Percentiles rank a stretch among this genome's conserved stretches.
These are phyloP conservation scores for Phyllosticta paracitricarpa DNA, from an alignment of 2,329 filamentous ascomycete genomes.

Conservation along the genomic window DNA sequence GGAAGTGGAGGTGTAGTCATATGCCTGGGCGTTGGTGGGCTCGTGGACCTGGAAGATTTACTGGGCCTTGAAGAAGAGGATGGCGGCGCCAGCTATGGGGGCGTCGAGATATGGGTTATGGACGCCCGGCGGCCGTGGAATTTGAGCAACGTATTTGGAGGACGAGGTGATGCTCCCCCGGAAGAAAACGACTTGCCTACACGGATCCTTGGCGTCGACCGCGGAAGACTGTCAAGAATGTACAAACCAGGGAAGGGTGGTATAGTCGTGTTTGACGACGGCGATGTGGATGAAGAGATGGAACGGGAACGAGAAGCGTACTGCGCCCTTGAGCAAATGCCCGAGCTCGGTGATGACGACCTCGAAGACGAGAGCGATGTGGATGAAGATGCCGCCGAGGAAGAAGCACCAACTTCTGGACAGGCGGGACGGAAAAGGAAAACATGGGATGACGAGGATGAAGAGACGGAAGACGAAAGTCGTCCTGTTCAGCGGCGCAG, in stretches of 20 bases:
- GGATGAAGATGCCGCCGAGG: constrained; percentile 24
- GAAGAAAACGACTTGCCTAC: constrained; percentile 24
- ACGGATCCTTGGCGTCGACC: constrained; percentile 50
- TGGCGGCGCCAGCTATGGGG: constrained; percentile 54
- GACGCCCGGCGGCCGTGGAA: constrained; percentile 94
- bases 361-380: constrained; percentile 50
- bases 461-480: constrained; percentile 54
- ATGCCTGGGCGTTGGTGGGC: constrained; percentile 83
- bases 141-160: constrained; percentile 82
- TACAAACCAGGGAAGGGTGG: constrained; percentile 77
- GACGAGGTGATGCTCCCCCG: constrained; percentile 21
- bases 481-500: constrained; percentile 70
- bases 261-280: constrained; percentile 90
- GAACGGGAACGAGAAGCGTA: constrained; percentile 69
- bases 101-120: constrained; percentile 92
- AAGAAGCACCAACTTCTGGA: constrained; percentile 22
- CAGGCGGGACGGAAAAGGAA: constrained; percentile 31
- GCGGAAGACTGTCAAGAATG: constrained; percentile 58
- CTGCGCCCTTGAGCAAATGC: constrained; percentile 79
- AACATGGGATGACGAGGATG: constrained; percentile 48
- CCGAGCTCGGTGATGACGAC: constrained; percentile 68
- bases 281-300: constrained; percentile 82
- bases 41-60: constrained; percentile 75
- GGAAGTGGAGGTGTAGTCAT: constrained; percentile 83
- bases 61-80: constrained; percentile 68